A percentile compares a stretch with the other conserved stretches of the same genome.
Conservation (phyloP, 2,329 filamentous ascomycete species). For the Venturia carpophila region DNA sequence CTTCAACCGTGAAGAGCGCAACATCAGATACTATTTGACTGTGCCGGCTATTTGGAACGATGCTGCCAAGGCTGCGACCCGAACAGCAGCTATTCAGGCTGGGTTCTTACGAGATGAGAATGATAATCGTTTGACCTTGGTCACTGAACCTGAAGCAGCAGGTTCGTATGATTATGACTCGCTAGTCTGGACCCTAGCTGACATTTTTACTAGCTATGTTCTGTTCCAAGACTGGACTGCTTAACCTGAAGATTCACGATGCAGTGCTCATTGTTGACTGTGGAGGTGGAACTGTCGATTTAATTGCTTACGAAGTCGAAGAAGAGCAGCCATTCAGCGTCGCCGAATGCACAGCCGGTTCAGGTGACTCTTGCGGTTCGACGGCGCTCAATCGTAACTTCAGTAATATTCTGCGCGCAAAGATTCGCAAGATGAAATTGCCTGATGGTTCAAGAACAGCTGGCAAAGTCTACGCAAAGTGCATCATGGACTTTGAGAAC, state of each 20-base stretch:
- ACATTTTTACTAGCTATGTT: slow-evolving; percentile 51
- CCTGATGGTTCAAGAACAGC: slow-evolving; percentile 94
- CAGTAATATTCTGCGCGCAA: slow-evolving; percentile 92
- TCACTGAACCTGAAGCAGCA: slow-evolving; percentile 94
- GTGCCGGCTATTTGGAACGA: slow-evolving; percentile 99
- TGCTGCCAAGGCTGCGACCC: slow-evolving; percentile 91
- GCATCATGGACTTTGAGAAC: slow-evolving; percentile 99
- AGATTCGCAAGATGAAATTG: slow-evolving; percentile 98
- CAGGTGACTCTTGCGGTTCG: slow-evolving; percentile 96
- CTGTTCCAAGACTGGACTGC: slow-evolving; percentile 90
- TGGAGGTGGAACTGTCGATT: slow-evolving; percentile 94
- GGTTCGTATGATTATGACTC: slow-evolving; percentile 38
- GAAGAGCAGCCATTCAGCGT: slow-evolving; percentile 97
- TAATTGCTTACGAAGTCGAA: slow-evolving; percentile 98
- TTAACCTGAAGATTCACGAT: slow-evolving; percentile 97
- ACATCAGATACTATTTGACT: slow-evolving; percentile 95
- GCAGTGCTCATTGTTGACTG: slow-evolving; percentile 98
- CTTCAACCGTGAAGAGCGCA: slow-evolving; percentile 95
- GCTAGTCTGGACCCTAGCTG: slow-evolving; percentile 3
- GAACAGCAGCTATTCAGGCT: slow-evolving; percentile 91
- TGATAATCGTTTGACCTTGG: slow-evolving; percentile 87
- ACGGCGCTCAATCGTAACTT: slow-evolving; percentile 97
- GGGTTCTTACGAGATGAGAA: slow-evolving; percentile 96
- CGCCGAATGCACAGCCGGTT: slow-evolving; percentile 92
- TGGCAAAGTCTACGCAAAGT: slow-evolving; percentile 97